Evolutionary conservation across 2,329 filamentous ascomycete genomes (phyloP), one percentile per base, ranked within the genome.

Genomic region (Ceratocystis albifundus): DNA sequence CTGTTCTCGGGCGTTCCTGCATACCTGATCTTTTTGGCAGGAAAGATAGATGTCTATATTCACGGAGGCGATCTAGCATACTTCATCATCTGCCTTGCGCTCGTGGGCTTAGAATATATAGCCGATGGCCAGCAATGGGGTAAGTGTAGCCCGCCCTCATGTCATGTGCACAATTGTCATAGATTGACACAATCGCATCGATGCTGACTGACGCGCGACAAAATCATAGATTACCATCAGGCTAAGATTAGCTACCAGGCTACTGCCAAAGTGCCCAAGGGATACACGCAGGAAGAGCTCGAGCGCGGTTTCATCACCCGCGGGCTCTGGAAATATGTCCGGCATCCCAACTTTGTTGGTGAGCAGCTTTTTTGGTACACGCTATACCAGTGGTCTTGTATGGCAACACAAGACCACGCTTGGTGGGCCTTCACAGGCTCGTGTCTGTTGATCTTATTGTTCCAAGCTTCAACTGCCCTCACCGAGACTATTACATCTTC

Each of bases 41-140:
- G 87, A 20, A 84, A 84, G 59, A 79, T 90, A 68, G 82, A 87
- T 72, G 79, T 74, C 46, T 69, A 78, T 41, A 68, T 80, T 53
- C 78, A 76, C 6, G 69, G 71, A 7, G 75, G 75, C 15, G 84
- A 87, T 70, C 57, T 80, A 41, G 71, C 73, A 8, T 85, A 82
- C 69, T 75, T 81, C 66, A 72, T 74, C 4, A 72, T 79, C 2
- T 73, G 80, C 68, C 70, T 84, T 15, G 76, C 74, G 17, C 76
- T 88, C 53, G 77, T 87, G 8, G 69, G 83, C 3, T 80, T 83
- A 63, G 92, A 96, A 72, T 90, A 83, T 76, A 83, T 96, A 72
- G 89, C 90, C 72, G 94, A 99, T 74, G 87, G 92, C 69, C 90
- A 96, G 74, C 92, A 96, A 76, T 99, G 92, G 92, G 80, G 85